Percentiles rank a stretch among this genome's conserved stretches.
Evolutionary conservation across 2,329 filamentous ascomycete species (phyloP).

Genomic region (Hypoxylon sp.): DNA sequence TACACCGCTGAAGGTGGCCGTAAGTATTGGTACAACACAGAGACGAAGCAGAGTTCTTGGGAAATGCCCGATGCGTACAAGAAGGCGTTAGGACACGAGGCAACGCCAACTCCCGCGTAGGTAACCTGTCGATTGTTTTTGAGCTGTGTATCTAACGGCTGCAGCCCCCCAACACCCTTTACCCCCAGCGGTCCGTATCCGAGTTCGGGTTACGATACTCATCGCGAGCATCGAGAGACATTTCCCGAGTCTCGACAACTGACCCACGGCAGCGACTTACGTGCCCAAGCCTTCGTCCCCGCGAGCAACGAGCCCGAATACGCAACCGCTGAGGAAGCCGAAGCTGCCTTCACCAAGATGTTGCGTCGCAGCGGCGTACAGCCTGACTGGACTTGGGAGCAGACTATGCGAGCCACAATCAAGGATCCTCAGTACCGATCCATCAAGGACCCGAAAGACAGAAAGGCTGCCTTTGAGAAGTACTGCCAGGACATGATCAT

Average conservation of each 20-base stretch:
- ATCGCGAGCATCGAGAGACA: conserved; percentile 48
- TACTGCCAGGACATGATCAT: conserved; percentile 88
- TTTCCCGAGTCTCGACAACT: conserved; percentile 65
- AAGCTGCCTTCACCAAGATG: conserved; percentile 91
- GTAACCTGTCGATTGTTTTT: conserved; percentile 19
- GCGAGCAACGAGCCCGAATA: conserved; percentile 79
- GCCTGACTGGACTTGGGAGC: conserved; percentile 91
- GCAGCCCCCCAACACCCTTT: conserved; percentile 52
- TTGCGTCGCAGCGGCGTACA: conserved; percentile 85
- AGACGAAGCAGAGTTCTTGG: conserved; percentile 93
- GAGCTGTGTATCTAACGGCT: conserved; percentile 12
- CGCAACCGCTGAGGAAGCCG: conserved; percentile 82
- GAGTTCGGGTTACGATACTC: conserved; percentile 49
- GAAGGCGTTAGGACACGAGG: conserved; percentile 70
- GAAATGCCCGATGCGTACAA: conserved; percentile 88
- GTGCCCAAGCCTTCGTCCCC: conserved; percentile 66
- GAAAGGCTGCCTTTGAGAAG: conserved; percentile 91
- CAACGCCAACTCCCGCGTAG: conserved; percentile 54
- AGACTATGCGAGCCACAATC: conserved; percentile 83
- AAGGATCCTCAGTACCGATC: conserved; percentile 93
- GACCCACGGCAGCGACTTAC: conserved; percentile 63
- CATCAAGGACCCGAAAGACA: conserved; percentile 89
- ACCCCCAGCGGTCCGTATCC: conserved; percentile 50
- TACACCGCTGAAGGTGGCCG: conserved; percentile 85
- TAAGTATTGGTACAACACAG: conserved; percentile 95